Conservation (phyloP, 306 rosid genomes). For the Carpinus fangiana region DNA sequence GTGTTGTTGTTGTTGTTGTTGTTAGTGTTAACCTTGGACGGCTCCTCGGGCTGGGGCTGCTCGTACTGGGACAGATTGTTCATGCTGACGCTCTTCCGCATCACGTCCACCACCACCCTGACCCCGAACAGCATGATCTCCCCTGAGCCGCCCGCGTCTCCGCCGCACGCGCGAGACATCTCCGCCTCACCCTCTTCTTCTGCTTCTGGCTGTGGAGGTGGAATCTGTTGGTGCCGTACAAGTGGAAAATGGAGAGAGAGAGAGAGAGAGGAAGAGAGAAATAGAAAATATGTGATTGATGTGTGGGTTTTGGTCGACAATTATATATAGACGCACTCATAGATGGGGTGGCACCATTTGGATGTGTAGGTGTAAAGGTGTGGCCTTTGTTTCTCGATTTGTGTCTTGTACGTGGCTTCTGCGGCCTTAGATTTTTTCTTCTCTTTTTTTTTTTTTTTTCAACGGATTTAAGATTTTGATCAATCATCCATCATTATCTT, state of each 20-base stretch:
- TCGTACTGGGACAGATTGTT: slow-evolving; percentile 93
- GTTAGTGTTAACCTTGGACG: slow-evolving; percentile 9
- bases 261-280: neutral
- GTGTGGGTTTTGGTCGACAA: neutral
- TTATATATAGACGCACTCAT: neutral
- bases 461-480: too few relatives aligned
- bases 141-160: slow-evolving; percentile 32
- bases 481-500: too few relatives aligned
- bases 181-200: neutral
- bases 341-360: neutral
- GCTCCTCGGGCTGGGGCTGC: slow-evolving; percentile 43
- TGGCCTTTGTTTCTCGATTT: neutral
- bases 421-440: too few relatives aligned
- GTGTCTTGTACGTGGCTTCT: too few relatives aligned
- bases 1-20: slow-evolving; percentile 14
- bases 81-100: slow-evolving; percentile 97
- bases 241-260: neutral
- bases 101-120: slow-evolving; percentile 85
- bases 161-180: neutral
- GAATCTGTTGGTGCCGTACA: neutral
- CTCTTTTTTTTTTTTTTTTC: too few relatives aligned
- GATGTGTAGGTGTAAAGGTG: slow-evolving; percentile 9
- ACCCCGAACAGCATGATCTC: slow-evolving; percentile 95
- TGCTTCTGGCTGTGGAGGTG: neutral
- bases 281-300: too few relatives aligned